These are phyloP conservation scores for Arthrobotrys entomopaga DNA, from an alignment of 2,329 filamentous ascomycete species.

Conservation along the genomic window DNA sequence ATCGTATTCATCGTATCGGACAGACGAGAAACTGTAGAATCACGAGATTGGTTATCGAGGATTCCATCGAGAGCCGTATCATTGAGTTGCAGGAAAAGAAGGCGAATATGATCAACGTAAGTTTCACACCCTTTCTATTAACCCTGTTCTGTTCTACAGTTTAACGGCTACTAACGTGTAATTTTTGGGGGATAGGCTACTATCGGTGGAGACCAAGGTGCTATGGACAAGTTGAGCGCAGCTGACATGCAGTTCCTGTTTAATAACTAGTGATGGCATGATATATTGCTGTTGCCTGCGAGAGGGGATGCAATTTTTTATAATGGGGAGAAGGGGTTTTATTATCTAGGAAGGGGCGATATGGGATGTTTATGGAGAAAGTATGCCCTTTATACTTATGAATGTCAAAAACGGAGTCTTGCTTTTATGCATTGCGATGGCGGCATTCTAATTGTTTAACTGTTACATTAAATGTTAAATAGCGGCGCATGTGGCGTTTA, in stretches of 20 bases:
- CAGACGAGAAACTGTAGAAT: conserved; percentile 94
- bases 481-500: too few relatives aligned
- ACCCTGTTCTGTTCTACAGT: not conserved
- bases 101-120: conserved; percentile 86
- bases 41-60: conserved; percentile 93
- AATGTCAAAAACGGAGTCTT: too few relatives aligned
- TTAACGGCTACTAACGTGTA: not conserved
- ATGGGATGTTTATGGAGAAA: too few relatives aligned
- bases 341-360: too few relatives aligned
- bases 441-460: too few relatives aligned
- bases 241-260: conserved; percentile 98
- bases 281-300: too few relatives aligned
- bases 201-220: conserved; percentile 89
- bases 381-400: too few relatives aligned
- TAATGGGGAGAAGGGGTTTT: too few relatives aligned
- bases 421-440: too few relatives aligned
- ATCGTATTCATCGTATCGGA: conserved; percentile 92
- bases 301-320: too few relatives aligned
- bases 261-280: conserved; percentile 58
- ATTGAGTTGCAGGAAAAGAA: conserved; percentile 98
- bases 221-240: conserved; percentile 88
- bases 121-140: conserved; percentile 10
- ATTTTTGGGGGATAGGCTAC: conserved; percentile 72
- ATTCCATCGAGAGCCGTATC: conserved; percentile 95
- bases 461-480: too few relatives aligned